Conservation (phyloP, 352 stramenopile species). For the Globisporangium orthogonon region DNA sequence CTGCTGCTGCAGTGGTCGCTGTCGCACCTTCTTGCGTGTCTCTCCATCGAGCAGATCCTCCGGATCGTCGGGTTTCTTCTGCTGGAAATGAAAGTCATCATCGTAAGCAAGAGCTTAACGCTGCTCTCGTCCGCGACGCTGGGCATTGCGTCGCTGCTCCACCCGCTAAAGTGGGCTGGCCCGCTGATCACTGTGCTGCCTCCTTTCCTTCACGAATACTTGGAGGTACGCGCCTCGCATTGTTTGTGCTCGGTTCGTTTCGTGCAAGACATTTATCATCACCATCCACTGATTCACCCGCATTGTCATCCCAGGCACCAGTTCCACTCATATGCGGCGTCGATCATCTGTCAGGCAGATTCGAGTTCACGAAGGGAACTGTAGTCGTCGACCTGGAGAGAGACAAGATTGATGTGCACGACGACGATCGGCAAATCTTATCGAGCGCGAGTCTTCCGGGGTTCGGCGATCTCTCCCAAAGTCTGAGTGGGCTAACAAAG, state of each 20-base stretch:
- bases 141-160: constrained; percentile 31
- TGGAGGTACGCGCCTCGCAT: constrained; percentile 25
- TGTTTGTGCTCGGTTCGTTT: not conserved
- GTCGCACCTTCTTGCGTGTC: constrained; percentile 20
- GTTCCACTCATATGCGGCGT: constrained; percentile 47
- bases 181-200: constrained; percentile 45
- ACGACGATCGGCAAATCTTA: constrained; percentile 21
- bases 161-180: constrained; percentile 42
- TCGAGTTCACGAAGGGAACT: constrained; percentile 30
- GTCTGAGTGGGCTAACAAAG: constrained; percentile 26
- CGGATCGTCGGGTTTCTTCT: constrained; percentile 36
- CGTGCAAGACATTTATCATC: not conserved
- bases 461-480: constrained; percentile 21
- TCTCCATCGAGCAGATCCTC: constrained; percentile 35
- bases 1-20: constrained; percentile 45
- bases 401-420: constrained; percentile 25
- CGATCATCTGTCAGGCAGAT: constrained; percentile 28
- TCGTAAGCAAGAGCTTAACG: constrained; percentile 37
- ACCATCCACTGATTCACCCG: not conserved
- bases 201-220: constrained; percentile 42
- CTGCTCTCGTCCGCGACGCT: constrained; percentile 36
- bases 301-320: constrained; percentile 21
- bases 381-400: constrained; percentile 27
- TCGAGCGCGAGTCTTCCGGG: constrained; percentile 20
- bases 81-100: constrained; percentile 46